A percentile compares a stretch with the other conserved stretches of the same genome.
Conservation (phyloP, 345 rosid species). For the Luvunga scandens region DNA sequence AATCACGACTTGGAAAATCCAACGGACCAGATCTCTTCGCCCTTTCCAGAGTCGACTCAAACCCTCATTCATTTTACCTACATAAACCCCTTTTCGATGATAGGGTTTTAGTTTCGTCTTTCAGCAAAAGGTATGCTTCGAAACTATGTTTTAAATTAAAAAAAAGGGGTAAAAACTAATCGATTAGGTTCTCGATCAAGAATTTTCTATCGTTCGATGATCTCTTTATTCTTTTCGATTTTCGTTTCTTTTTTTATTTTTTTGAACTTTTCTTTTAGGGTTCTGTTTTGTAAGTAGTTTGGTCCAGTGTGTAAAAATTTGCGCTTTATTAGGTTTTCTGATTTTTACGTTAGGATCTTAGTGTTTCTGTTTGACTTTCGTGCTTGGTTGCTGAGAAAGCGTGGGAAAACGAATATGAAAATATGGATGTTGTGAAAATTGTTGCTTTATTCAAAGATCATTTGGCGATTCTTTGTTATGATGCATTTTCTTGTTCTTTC, state of each 20-base stretch:
- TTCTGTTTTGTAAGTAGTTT: not conserved
- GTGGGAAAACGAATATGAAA: not conserved
- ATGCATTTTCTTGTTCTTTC: not conserved
- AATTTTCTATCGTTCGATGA: not conserved
- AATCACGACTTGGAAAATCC: not conserved
- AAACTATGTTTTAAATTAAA: not conserved
- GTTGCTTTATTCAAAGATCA: not conserved
- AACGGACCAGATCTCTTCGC: slow-evolving; percentile 8
- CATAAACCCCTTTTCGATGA: slow-evolving; percentile 7
- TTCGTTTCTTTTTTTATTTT: not conserved
- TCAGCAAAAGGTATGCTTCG: not conserved
- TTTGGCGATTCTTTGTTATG: too few species aligned
- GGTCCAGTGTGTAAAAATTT: not conserved
- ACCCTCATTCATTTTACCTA: not conserved
- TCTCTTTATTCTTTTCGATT: not conserved
- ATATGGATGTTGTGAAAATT: not conserved
- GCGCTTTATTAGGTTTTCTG: not conserved
- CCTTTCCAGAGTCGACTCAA: not conserved
- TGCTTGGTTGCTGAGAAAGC: slow-evolving; percentile 1
- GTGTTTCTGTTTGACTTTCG: not conserved
- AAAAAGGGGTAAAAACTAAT: not conserved
- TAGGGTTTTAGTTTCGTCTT: slow-evolving; percentile 10
- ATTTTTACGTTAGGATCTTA: not conserved
- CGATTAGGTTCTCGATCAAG: not conserved
- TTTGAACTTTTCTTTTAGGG: not conserved